Evolutionary conservation across 164 flowering plant species (phyloP).

Genomic region (Platanus orientalis): DNA sequence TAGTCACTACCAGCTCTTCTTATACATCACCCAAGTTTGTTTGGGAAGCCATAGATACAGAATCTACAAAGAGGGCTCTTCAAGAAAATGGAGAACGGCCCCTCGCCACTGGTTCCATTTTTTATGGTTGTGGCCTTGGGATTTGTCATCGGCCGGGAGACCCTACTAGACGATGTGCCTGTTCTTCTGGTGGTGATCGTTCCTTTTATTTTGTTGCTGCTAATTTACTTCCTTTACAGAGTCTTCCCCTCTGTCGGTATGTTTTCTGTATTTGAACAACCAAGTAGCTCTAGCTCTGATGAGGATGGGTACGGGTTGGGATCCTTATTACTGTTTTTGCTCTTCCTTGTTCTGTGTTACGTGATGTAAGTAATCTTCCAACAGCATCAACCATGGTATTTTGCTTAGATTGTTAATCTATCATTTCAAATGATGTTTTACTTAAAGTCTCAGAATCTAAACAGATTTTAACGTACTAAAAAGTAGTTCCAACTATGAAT

Average conservation of each 20-base stretch:
- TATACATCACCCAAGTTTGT: too few species aligned
- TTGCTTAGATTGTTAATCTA: too few species aligned
- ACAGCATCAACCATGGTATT: too few species aligned
- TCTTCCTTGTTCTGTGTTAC: slow-evolving; percentile 36
- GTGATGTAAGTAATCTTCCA: slow-evolving; percentile 19
- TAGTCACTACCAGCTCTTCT: too few species aligned
- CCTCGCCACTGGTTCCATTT: slow-evolving; percentile 43
- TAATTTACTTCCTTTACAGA: slow-evolving; percentile 22
- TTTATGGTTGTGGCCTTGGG: slow-evolving; percentile 34
- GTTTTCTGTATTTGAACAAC: slow-evolving; percentile 6
- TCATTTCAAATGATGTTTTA: too few species aligned
- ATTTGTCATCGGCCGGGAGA: slow-evolving; percentile 22
- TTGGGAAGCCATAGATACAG: too few species aligned
- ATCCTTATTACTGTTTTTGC: slow-evolving; percentile 27
- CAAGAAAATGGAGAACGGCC: slow-evolving; percentile 24
- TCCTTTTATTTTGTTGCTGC: slow-evolving; percentile 24
- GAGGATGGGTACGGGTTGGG: slow-evolving; percentile 36
- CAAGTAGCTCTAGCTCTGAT: slow-evolving; percentile 17
- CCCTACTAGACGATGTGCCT: slow-evolving; percentile 9
- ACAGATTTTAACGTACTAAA: too few species aligned
- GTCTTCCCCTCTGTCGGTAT: slow-evolving; percentile 19
- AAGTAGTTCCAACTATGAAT: too few species aligned
- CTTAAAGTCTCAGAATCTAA: too few species aligned
- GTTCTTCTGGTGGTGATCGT: slow-evolving; percentile 14
- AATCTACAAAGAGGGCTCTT: too few species aligned